These are phyloP conservation scores for Lentinus brumalis DNA, from an alignment of 768 basidiomycete species.

Conservation along the genomic window DNA sequence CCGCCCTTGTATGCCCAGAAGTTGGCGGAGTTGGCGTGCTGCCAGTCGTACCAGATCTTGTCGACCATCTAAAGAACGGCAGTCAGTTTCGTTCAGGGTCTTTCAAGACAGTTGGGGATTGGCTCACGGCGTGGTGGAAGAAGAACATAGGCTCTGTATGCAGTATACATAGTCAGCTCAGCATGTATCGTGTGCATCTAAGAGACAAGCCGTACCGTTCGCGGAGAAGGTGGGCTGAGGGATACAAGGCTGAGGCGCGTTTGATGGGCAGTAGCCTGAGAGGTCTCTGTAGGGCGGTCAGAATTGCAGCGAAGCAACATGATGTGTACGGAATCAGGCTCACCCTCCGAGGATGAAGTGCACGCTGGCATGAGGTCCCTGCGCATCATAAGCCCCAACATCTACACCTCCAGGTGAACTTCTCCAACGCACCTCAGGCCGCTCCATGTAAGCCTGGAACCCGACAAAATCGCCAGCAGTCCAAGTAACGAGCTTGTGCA, in stretches of 20 bases:
- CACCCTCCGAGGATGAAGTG: constrained; percentile 38
- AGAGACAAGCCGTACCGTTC: constrained; percentile 28
- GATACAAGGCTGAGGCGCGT: constrained; percentile 28
- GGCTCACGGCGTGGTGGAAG: constrained; percentile 37
- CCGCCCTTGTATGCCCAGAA: constrained; percentile 34
- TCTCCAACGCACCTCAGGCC: constrained; percentile 25
- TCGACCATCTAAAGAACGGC: constrained; percentile 10
- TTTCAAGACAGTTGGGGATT: not conserved
- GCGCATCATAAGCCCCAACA: not conserved
- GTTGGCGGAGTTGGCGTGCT: constrained; percentile 28
- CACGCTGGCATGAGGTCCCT: constrained; percentile 37
- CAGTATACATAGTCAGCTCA: too few relatives aligned
- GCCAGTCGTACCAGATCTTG: constrained; percentile 42
- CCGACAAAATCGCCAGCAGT: constrained; percentile 33
- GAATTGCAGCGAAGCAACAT: not conserved
- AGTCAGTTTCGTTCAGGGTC: not conserved
- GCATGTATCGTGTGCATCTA: too few relatives aligned
- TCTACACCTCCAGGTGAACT: not conserved
- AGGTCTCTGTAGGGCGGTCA: constrained; percentile 27
- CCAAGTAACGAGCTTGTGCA: constrained; percentile 29
- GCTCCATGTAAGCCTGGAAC: constrained; percentile 35
- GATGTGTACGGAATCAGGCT: not conserved
- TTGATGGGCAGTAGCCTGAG: constrained; percentile 30
- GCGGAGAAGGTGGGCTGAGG: constrained; percentile 33
- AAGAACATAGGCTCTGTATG: constrained; percentile 38